phyloP scores from a whole-genome alignment of 495 filamentous ascomycete genomes.

The Lindgomyces ingoldianus region DNA sequence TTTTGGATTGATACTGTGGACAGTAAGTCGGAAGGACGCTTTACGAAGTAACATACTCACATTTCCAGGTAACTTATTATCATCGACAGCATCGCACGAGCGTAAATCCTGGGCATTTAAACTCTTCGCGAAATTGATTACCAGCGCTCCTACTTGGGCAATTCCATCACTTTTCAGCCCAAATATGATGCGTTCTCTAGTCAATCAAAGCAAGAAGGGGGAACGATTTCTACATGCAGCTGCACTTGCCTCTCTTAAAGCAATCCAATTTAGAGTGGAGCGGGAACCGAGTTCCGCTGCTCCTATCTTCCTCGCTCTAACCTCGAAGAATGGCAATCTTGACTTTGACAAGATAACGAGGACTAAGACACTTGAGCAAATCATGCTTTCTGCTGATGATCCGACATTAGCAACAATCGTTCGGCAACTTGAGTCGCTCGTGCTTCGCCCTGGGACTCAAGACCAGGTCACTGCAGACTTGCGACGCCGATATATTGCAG shows the following conservation, averaged over 20 bases:
- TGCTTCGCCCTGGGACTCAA: constrained; percentile 43
- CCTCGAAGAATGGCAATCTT: constrained; percentile 66
- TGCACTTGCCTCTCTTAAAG: constrained; percentile 69
- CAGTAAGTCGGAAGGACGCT: constrained; percentile 55
- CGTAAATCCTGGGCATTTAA: constrained; percentile 90
- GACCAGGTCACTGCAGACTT: constrained; percentile 46
- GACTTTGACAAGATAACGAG: constrained; percentile 87
- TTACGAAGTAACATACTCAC: constrained; percentile 4
- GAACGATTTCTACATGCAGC: constrained; percentile 83
- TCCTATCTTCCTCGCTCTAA: constrained; percentile 62
- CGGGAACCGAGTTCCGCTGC: constrained; percentile 61
- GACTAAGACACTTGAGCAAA: constrained; percentile 80
- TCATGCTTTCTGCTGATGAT: constrained; percentile 64
- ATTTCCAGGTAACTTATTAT: constrained; percentile 71
- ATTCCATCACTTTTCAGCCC: constrained; percentile 69
- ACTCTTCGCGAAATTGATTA: constrained; percentile 73
- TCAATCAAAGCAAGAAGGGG: constrained; percentile 81
- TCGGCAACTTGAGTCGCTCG: constrained; percentile 50
- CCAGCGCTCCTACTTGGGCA: constrained; percentile 50
- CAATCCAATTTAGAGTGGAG: constrained; percentile 66
- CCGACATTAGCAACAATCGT: constrained; percentile 48
- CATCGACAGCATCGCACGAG: constrained; percentile 74
- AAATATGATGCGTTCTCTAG: constrained; percentile 78
- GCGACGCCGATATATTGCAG: constrained; percentile 54
- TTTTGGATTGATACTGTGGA: constrained; percentile 93